Conservation (phyloP, 2,329 filamentous ascomycete genomes). For the Aspergillus amoenus region DNA sequence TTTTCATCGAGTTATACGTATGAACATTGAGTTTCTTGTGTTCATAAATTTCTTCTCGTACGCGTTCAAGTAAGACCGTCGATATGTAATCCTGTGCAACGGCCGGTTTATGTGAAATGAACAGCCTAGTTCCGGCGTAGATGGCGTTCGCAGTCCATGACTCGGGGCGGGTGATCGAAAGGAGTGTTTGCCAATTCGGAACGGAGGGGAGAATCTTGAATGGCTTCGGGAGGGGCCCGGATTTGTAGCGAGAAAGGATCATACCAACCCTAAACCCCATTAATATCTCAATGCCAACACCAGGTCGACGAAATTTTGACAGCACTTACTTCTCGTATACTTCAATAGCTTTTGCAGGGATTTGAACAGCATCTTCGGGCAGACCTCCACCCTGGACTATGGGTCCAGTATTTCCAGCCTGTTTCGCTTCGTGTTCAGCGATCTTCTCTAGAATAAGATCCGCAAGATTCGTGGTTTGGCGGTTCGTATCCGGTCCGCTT, state of each 20-base stretch:
- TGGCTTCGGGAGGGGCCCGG: constrained; percentile 92
- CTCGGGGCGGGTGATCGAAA: constrained; percentile 80
- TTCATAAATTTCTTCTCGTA: constrained; percentile 92
- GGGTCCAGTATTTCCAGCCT: constrained; percentile 45
- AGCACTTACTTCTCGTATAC: constrained; percentile 77
- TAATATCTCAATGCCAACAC: constrained; percentile 12
- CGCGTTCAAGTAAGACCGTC: constrained; percentile 80
- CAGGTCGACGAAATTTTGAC: background rate
- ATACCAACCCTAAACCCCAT: constrained; percentile 66
- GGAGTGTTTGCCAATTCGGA: constrained; percentile 86
- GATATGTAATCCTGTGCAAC: constrained; percentile 83
- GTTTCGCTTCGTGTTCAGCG: constrained; percentile 77
- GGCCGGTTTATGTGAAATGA: constrained; percentile 77
- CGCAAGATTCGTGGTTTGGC: constrained; percentile 74
- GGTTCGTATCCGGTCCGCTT: constrained; percentile 43
- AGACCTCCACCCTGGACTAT: constrained; percentile 55
- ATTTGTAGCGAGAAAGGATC: constrained; percentile 89
- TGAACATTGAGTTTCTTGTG: constrained; percentile 95
- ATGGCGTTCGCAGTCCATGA: constrained; percentile 75
- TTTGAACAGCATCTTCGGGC: constrained; percentile 77
- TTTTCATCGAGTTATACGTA: constrained; percentile 90
- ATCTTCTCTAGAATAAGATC: constrained; percentile 95
- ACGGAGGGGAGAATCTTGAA: constrained; percentile 96
- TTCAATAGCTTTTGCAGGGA: constrained; percentile 89
- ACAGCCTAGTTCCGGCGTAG: constrained; percentile 88